A percentile compares a stretch with the other conserved stretches of the same genome.
These are phyloP conservation scores for Suillus alpinus DNA, from an alignment of 768 basidiomycete genomes.

Conservation along the genomic window DNA sequence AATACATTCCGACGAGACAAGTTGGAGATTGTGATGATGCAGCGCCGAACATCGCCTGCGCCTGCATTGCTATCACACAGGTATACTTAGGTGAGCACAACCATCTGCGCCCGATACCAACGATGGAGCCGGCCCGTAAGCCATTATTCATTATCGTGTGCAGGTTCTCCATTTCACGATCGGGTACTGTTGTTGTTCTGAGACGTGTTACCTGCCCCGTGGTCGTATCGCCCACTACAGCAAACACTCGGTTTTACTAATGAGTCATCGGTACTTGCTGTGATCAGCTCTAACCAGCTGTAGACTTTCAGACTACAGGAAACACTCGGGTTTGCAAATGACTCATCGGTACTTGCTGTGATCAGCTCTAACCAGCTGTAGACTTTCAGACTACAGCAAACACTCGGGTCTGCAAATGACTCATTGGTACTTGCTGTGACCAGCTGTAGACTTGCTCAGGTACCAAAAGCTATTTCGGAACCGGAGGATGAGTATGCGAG, in stretches of 20 bases:
- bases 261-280: not conserved
- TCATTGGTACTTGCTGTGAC: not conserved
- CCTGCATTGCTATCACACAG: not conserved
- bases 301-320: not conserved
- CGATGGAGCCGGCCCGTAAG: not conserved
- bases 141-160: not conserved
- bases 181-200: not conserved
- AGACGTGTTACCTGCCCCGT: not conserved
- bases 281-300: no score
- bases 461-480: not conserved
- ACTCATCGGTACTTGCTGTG: not conserved
- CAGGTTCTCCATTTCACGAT: no score
- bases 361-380: no score
- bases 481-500: no score
- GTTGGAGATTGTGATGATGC: not conserved
- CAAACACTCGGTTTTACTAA: not conserved
- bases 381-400: not conserved
- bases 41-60: not conserved
- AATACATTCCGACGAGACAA: not conserved
- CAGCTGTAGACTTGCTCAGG: not conserved
- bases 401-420: not conserved
- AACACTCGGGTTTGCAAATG: not conserved
- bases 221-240: not conserved
- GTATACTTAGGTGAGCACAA: not conserved
- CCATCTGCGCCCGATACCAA: no score